phyloP scores from a whole-genome alignment of 805 yeast species.

The Grigorovia transvaalensis region DNA sequence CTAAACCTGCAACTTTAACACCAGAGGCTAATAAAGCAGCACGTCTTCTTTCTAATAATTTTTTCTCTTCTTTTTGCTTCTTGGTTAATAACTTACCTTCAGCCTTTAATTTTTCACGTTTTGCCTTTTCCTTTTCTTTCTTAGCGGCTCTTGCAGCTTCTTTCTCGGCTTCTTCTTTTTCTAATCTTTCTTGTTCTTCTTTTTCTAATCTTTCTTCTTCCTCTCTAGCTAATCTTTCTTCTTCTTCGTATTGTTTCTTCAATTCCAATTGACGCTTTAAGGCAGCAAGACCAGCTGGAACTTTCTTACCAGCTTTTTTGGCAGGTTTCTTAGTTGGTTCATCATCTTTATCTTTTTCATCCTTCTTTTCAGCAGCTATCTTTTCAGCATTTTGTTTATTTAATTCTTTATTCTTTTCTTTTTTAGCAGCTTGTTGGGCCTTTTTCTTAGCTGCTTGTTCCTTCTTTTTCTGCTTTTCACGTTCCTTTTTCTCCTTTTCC shows the following conservation, averaged over 20 bases:
- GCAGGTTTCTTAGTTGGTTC: constrained; percentile 22
- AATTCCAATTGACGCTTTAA: constrained; percentile 81
- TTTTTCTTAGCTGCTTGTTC: constrained; percentile 83
- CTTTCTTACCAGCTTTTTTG: constrained; percentile 60
- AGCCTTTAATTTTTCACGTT: constrained; percentile 85
- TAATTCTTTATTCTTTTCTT: constrained; percentile 46
- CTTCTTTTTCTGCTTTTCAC: constrained; percentile 82
- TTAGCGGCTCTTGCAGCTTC: constrained; percentile 54
- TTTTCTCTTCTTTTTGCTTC: constrained; percentile 91
- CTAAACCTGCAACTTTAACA: constrained; percentile 65
- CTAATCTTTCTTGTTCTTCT: constrained; percentile 42
- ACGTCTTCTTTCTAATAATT: constrained; percentile 77
- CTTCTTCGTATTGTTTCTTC: constrained; percentile 81
- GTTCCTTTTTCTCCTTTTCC: constrained; percentile 91
- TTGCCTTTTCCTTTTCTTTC: constrained; percentile 79
- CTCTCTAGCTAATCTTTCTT: constrained; percentile 60
- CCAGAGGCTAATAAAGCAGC: constrained; percentile 70
- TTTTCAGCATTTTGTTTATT: constrained; percentile 31
- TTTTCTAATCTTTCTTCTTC: constrained; percentile 49
- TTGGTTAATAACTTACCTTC: constrained; percentile 92
- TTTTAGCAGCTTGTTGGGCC: constrained; percentile 51
- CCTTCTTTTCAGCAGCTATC: constrained; percentile 20
- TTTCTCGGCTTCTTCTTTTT: constrained; percentile 35
- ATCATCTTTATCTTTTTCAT: constrained; percentile 21
- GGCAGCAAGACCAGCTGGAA: constrained; percentile 86